Conservation (phyloP, 192 early-diverging fungal species). For the Lunasporangiospora selenospora region DNA sequence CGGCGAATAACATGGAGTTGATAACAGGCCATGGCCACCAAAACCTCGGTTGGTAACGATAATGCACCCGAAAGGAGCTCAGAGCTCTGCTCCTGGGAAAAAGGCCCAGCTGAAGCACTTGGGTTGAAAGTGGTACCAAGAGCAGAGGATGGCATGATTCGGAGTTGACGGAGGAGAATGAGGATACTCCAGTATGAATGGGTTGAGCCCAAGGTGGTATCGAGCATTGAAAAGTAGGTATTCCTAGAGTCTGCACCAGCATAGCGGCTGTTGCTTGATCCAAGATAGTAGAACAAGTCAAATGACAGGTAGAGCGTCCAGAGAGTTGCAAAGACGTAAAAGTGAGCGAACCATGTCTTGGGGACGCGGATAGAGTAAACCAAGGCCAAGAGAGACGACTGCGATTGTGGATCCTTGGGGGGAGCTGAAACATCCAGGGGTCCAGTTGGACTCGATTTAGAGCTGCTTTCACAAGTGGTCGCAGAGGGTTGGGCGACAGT, state of each 20-base stretch:
- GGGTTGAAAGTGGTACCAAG: neutral
- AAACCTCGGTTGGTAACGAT: slow-evolving; percentile 11
- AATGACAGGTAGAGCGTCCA: slow-evolving; percentile 31
- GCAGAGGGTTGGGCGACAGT: too few relatives aligned
- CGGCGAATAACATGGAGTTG: slow-evolving; percentile 49
- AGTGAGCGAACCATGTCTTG: slow-evolving; percentile 61
- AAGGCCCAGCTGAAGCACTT: slow-evolving; percentile 5
- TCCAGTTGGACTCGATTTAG: too few relatives aligned
- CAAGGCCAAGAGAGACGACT: too few relatives aligned
- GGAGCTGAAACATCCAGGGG: too few relatives aligned
- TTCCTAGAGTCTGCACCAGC: too few relatives aligned
- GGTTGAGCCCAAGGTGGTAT: neutral
- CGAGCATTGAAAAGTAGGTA: too few relatives aligned
- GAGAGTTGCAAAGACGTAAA: slow-evolving; percentile 52
- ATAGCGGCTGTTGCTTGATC: too few relatives aligned
- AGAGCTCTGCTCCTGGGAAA: slow-evolving; percentile 2
- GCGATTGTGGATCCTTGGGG: too few relatives aligned
- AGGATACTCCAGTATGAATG: slow-evolving; percentile 26
- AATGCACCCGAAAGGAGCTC: too few relatives aligned
- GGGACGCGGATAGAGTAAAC: slow-evolving; percentile 43
- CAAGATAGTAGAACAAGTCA: slow-evolving; percentile 20
- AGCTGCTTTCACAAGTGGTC: too few relatives aligned
- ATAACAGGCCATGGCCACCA: slow-evolving; percentile 46
- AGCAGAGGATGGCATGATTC: too few relatives aligned
- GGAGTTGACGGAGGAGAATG: slow-evolving; percentile 11